Conservation (phyloP, 306 rosid species). For the Malus fusca region DNA sequence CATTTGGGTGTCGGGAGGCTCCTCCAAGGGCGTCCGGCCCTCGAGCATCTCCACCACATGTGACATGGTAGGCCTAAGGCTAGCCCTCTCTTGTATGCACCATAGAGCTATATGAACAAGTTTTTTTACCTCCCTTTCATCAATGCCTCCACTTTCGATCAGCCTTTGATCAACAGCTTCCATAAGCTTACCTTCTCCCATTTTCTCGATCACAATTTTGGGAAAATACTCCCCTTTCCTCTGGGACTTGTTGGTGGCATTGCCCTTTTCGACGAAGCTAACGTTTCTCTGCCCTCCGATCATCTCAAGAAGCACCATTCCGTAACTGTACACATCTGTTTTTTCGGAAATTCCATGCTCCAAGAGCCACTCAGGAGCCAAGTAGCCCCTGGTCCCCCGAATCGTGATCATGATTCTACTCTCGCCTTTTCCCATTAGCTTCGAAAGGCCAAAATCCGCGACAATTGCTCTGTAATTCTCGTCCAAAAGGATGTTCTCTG, state of each 20-base stretch:
- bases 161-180: conserved; percentile 64
- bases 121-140: conserved; percentile 53
- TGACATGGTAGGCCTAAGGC: conserved; percentile 61
- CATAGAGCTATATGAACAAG: conserved; percentile 66
- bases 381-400: conserved; percentile 80
- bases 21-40: conserved; percentile 47
- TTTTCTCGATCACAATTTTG: conserved; percentile 54
- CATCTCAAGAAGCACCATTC: conserved; percentile 86
- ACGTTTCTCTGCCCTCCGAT: conserved; percentile 78
- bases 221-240: conserved; percentile 66
- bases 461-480: conserved; percentile 57
- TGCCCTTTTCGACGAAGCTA: conserved; percentile 26
- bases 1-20: conserved; percentile 76
- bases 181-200: conserved; percentile 60
- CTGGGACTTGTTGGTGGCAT: conserved; percentile 9
- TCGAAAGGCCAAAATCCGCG: conserved; percentile 75
- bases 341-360: conserved; percentile 81
- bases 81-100: conserved; percentile 86
- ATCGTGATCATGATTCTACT: conserved; percentile 61
- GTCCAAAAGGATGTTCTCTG: conserved; percentile 80
- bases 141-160: conserved; percentile 27
- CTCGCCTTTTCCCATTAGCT: conserved; percentile 61
- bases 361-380: conserved; percentile 91
- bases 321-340: conserved; percentile 70
- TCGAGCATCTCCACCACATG: conserved; percentile 80